Conservation (phyloP, 495 filamentous ascomycete genomes). For the Cercophora samala region DNA sequence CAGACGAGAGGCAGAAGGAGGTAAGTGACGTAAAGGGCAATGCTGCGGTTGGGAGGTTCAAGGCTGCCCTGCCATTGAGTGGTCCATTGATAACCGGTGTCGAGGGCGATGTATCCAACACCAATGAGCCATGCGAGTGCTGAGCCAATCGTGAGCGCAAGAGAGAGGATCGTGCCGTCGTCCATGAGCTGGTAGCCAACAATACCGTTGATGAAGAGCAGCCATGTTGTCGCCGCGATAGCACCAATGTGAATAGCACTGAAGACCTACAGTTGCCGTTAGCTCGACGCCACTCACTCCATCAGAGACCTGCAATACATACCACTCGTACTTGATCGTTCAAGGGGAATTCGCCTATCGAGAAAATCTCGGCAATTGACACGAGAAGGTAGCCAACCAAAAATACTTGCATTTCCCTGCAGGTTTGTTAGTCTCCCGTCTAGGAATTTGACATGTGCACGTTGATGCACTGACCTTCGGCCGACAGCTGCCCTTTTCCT, state of each 20-base stretch:
- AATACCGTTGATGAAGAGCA: constrained; percentile 85
- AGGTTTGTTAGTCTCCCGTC: constrained; percentile 27
- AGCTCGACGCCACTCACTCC: no score
- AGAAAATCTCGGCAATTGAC: constrained; percentile 94
- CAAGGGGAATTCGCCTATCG: constrained; percentile 83
- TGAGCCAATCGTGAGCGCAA: constrained; percentile 71
- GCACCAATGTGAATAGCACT: constrained; percentile 88
- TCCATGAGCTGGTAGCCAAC: constrained; percentile 93
- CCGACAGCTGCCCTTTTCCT: constrained; percentile 92
- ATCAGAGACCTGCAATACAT: constrained; percentile 29
- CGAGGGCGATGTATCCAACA: constrained; percentile 91
- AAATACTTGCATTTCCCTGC: constrained; percentile 94
- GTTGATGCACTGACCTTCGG: constrained; percentile 61
- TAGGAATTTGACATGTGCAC: neutral
- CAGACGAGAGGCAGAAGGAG: constrained; percentile 88
- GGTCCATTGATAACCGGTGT: constrained; percentile 87
- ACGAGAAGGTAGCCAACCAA: constrained; percentile 83
- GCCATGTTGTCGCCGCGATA: constrained; percentile 84
- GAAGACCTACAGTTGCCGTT: constrained; percentile 61
- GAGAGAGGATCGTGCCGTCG: constrained; percentile 81
- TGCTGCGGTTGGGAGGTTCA: constrained; percentile 60
- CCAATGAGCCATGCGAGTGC: constrained; percentile 74
- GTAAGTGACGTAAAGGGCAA: constrained; percentile 90
- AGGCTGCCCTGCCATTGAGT: constrained; percentile 64
- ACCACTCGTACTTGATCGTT: constrained; percentile 62